Percentiles rank a stretch among this genome's conserved stretches.
These are phyloP conservation scores for Penicillium cinerascens DNA, from an alignment of 495 filamentous ascomycete genomes.

Conservation along the genomic window DNA sequence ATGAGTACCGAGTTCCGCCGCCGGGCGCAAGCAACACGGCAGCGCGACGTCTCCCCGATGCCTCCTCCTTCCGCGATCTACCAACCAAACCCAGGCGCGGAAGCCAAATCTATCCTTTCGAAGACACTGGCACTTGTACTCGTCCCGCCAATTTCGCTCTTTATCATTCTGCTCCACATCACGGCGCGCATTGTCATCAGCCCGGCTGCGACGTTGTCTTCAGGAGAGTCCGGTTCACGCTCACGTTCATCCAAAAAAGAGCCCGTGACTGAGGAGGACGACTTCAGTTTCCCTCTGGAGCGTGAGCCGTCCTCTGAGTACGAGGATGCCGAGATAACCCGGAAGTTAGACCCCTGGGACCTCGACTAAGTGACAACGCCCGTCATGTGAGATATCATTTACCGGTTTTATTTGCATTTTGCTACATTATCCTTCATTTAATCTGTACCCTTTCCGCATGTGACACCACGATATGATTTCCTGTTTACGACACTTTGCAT, in stretches of 20 bases:
- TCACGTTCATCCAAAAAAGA: not conserved
- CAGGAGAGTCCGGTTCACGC: constrained; percentile 9
- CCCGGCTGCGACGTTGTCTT: constrained; percentile 22
- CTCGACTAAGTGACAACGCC: constrained; percentile 19
- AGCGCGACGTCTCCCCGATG: constrained; percentile 66
- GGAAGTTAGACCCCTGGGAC: constrained; percentile 31
- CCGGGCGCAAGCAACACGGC: constrained; percentile 50
- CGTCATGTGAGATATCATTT: not conserved
- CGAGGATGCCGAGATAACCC: constrained; percentile 17
- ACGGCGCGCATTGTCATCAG: constrained; percentile 70
- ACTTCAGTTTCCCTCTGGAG: constrained; percentile 41
- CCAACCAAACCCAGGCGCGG: constrained; percentile 45
- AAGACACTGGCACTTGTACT: constrained; percentile 73
- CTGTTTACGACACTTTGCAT: constrained; percentile 16
- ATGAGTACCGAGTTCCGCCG: constrained; percentile 50
- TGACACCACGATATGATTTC: constrained; percentile 15
- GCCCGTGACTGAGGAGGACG: constrained; percentile 32
- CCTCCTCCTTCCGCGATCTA: constrained; percentile 64
- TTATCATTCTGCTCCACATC: constrained; percentile 74
- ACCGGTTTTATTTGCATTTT: constrained; percentile 6
- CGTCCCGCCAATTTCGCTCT: constrained; percentile 69
- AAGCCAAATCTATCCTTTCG: constrained; percentile 65
- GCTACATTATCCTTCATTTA: constrained; percentile 14
- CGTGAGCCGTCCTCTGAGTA: constrained; percentile 34
- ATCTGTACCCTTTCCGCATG: constrained; percentile 11